Percentiles rank a stretch among this genome's conserved stretches.
Evolutionary conservation across 495 filamentous ascomycete species (phyloP).

Genomic region (Penicillium herquei): DNA sequence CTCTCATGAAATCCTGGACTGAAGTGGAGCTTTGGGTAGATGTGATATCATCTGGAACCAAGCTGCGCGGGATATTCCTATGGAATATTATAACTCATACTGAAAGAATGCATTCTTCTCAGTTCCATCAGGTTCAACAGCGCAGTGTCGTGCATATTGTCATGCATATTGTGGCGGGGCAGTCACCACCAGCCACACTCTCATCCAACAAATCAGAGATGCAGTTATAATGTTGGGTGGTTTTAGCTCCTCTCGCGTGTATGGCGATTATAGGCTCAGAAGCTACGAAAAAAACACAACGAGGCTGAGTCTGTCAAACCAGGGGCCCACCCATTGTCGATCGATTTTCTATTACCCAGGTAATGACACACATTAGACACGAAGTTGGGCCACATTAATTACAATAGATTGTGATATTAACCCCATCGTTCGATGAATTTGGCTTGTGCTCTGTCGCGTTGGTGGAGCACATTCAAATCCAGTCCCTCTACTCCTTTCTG

Average conservation of each 20-base stretch:
- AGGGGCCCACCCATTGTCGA: not conserved
- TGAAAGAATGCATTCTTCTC: too few relatives aligned
- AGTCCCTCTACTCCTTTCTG: constrained; percentile 36
- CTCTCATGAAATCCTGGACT: too few relatives aligned
- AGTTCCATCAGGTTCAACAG: too few relatives aligned
- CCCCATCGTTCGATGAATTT: constrained; percentile 35
- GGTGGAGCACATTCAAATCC: constrained; percentile 35
- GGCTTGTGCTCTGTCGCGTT: constrained; percentile 31
- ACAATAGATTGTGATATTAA: constrained; percentile 1
- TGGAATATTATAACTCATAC: too few relatives aligned
- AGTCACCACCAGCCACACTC: not conserved
- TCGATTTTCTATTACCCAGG: too few relatives aligned
- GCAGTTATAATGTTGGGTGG: not conserved
- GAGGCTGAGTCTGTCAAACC: not conserved
- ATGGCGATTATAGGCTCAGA: constrained; percentile 8
- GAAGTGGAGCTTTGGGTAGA: too few relatives aligned
- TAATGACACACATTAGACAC: too few relatives aligned
- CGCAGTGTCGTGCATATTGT: not conserved
- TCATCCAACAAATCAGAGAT: constrained; percentile 8
- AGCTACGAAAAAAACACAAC: constrained; percentile 4
- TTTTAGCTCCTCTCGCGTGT: not conserved
- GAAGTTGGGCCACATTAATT: too few relatives aligned
- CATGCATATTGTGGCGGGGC: not conserved
- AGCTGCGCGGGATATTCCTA: too few relatives aligned
- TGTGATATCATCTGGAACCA: too few relatives aligned